phyloP scores from a whole-genome alignment of 352 stramenopile genomes.

The Phytopythium delawarense region DNA sequence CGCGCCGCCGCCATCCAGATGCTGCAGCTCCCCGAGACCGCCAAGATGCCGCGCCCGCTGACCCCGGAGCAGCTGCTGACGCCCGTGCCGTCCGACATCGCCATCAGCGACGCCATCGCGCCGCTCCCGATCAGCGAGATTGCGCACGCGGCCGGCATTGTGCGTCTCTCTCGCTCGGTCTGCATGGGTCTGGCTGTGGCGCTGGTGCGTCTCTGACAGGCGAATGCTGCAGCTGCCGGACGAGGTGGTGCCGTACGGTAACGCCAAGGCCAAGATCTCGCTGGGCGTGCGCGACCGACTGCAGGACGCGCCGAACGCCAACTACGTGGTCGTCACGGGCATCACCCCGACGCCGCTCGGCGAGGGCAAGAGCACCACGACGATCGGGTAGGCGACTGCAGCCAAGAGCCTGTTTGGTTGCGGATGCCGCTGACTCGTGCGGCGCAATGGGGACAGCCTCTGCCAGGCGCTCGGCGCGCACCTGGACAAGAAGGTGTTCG shows the following conservation, averaged over 20 bases:
- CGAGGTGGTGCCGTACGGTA: slow-evolving; percentile 89
- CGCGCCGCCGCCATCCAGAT: background rate
- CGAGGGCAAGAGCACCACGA: slow-evolving; percentile 99
- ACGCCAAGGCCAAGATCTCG: slow-evolving; percentile 91
- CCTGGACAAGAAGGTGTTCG: slow-evolving; percentile 93
- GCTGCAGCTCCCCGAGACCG: slow-evolving; percentile 5
- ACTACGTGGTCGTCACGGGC: slow-evolving; percentile 97
- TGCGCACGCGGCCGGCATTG: slow-evolving; percentile 56
- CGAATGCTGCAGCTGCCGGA: slow-evolving; percentile 35
- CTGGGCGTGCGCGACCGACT: slow-evolving; percentile 89
- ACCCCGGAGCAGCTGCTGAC: slow-evolving; percentile 54
- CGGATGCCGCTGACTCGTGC: slow-evolving; percentile 24
- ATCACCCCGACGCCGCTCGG: slow-evolving; percentile 98
- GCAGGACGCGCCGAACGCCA: slow-evolving; percentile 84
- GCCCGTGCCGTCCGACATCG: slow-evolving; percentile 78
- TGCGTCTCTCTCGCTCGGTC: slow-evolving; percentile 16
- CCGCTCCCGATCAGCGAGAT: slow-evolving; percentile 68
- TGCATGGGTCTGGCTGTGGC: background rate
- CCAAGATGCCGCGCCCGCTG: slow-evolving; percentile 52
- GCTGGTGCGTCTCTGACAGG: background rate
- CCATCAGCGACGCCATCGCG: slow-evolving; percentile 72
- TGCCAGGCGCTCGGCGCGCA: slow-evolving; percentile 93
- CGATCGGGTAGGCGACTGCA: slow-evolving; percentile 79
- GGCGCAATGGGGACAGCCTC: slow-evolving; percentile 67
- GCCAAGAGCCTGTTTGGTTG: background rate